These are phyloP conservation scores for Trichoderma semiorbis DNA, from an alignment of 2,329 filamentous ascomycete species.

Conservation along the genomic window DNA sequence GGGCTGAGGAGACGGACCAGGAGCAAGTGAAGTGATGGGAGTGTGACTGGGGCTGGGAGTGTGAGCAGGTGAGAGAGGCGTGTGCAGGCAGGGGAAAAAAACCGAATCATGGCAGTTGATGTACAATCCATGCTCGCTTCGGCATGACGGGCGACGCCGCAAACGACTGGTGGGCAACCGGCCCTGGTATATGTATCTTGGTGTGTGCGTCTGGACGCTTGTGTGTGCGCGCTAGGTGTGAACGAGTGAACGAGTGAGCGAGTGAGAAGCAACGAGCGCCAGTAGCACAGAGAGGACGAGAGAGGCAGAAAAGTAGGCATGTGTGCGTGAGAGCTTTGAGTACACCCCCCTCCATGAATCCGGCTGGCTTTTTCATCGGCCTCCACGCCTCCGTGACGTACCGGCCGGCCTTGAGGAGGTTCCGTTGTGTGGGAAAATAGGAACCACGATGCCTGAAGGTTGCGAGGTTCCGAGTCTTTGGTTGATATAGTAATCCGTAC, in stretches of 20 bases:
- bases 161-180: background rate
- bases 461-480: background rate
- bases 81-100: background rate
- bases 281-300: background rate
- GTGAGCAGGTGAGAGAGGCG: constrained; percentile 3
- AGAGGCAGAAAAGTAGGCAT: background rate
- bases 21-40: constrained; percentile 8
- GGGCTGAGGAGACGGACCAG: background rate
- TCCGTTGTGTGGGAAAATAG: background rate
- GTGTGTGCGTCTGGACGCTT: background rate
- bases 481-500: background rate
- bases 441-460: background rate
- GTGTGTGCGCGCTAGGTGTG: background rate
- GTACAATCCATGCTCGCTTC: background rate
- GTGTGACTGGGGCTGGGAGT: background rate
- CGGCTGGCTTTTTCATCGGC: background rate
- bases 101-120: background rate
- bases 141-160: background rate
- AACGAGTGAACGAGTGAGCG: background rate
- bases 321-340: background rate
- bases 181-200: constrained; percentile 4
- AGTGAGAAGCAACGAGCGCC: background rate
- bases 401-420: background rate
- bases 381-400: background rate
- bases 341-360: background rate